Base-by-base conservation (phyloP, 768 basidiomycete genomes). In the Rhodosporidiobolus sp. region DNA sequence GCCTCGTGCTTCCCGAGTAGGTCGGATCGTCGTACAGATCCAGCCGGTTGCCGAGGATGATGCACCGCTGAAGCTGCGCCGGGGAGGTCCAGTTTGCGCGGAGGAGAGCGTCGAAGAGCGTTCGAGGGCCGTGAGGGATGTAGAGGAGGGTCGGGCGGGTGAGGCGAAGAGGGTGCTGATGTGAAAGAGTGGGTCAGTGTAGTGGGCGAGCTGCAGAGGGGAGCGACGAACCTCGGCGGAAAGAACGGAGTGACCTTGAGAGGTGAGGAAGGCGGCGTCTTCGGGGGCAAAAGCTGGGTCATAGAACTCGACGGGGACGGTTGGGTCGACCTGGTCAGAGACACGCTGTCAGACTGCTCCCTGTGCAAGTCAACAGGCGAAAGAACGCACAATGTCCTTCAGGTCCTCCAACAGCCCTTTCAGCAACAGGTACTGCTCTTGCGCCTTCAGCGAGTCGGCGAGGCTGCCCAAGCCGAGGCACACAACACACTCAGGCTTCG, bases 51-150 rank as follows among this genome's bases (percentile, higher is more conserved):
- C 74, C 74, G 46, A 77, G 59, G 8, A 78, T 58, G 53, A 73
- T 28, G 0, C 70, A 46, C 1, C 57, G 63, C 5, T 30, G 6
- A 1, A 77, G 38, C 20, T 73, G 67, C 10, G 53, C 62, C 1
- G 70, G 26, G 10, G 54, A 46, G 2, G 63, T 55, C 70, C 63
- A 65, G 57, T 78, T 78, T 20, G 35, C 43, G 28, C 45, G 46
- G 17, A 78, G 58, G 59, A 78, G 63, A 1, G 58, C 46, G 28
- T 77, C 71, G 73, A 77, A 77, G 19, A 78, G 65, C 1, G 72
- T 65, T 4, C 78, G 75, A 12, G 78, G 78, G 54, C 78, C 77
- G 43, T 77, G 76, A 8, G 78, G 78, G 65, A 77, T 74, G 70
- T 77, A 78, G 14, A 78, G 73, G 48, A 78, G 67, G 0, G 78